Evolutionary conservation across 2,329 filamentous ascomycete species (phyloP).

Genomic region (Colletotrichum zoysiae): DNA sequence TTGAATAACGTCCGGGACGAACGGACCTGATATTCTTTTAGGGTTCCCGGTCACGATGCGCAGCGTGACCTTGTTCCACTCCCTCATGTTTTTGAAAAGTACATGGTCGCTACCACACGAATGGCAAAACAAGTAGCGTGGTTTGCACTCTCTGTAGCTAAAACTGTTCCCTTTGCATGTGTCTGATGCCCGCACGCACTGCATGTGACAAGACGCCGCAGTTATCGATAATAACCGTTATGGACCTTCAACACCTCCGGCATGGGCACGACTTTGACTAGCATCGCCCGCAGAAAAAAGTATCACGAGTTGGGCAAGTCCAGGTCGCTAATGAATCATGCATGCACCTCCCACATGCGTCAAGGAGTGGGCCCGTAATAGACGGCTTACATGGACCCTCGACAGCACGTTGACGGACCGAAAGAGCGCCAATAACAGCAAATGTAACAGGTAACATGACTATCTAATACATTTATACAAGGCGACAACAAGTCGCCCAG

Average conservation of each 20-base stretch:
- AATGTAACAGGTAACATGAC: constrained; percentile 10
- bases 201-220: background rate
- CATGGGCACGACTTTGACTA: background rate
- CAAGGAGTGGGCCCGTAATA: background rate
- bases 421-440: background rate
- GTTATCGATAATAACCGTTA: background rate
- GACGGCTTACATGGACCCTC: background rate
- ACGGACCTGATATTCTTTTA: constrained; percentile 8
- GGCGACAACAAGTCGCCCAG: constrained; percentile 20
- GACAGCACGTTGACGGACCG: background rate
- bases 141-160: background rate
- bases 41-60: background rate
- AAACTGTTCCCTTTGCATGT: background rate
- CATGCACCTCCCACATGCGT: background rate
- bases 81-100: background rate
- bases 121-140: background rate
- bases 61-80: background rate
- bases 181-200: too few relatives aligned
- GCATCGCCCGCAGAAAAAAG: background rate
- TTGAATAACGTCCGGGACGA: constrained; percentile 9
- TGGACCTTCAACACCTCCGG: background rate
- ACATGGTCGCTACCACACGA: background rate
- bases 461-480: constrained; percentile 36
- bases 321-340: background rate
- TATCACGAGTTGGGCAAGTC: background rate